Evolutionary conservation across 2,329 filamentous ascomycete genomes (phyloP).

Genomic region (Xylariaceae sp.): DNA sequence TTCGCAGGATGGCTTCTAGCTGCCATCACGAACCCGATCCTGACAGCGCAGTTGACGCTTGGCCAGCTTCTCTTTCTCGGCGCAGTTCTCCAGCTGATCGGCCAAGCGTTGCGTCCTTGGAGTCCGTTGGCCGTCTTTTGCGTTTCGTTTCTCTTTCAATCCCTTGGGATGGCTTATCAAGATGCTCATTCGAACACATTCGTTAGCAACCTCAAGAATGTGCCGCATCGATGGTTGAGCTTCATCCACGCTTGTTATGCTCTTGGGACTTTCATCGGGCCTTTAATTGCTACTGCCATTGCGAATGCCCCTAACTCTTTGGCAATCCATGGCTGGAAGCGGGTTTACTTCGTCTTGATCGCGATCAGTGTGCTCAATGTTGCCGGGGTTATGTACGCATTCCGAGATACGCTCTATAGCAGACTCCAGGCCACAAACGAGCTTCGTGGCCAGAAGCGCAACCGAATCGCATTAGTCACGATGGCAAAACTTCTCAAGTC

Average conservation of each 20-base stretch:
- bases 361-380: slow-evolving; percentile 49
- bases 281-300: slow-evolving; percentile 50
- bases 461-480: slow-evolving; percentile 36
- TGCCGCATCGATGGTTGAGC: slow-evolving; percentile 55
- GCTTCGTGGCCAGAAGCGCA: slow-evolving; percentile 24
- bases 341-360: slow-evolving; percentile 53
- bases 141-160: slow-evolving; percentile 53
- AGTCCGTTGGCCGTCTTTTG: slow-evolving; percentile 52
- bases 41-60: slow-evolving; percentile 47
- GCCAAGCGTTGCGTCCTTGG: slow-evolving; percentile 53
- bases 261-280: slow-evolving; percentile 51
- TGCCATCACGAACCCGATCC: slow-evolving; percentile 50
- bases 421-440: slow-evolving; percentile 14
- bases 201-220: slow-evolving; percentile 44
- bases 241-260: slow-evolving; percentile 61
- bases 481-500: slow-evolving; percentile 42
- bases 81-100: slow-evolving; percentile 48
- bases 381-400: slow-evolving; percentile 41
- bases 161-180: slow-evolving; percentile 57
- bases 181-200: slow-evolving; percentile 61
- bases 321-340: slow-evolving; percentile 40
- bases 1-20: slow-evolving; percentile 57
- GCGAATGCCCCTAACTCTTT: slow-evolving; percentile 33
- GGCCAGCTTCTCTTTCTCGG: slow-evolving; percentile 54
- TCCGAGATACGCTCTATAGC: slow-evolving; percentile 42